Conservation (phyloP, 2,329 filamentous ascomycete genomes). For the Botrytis fabae region DNA sequence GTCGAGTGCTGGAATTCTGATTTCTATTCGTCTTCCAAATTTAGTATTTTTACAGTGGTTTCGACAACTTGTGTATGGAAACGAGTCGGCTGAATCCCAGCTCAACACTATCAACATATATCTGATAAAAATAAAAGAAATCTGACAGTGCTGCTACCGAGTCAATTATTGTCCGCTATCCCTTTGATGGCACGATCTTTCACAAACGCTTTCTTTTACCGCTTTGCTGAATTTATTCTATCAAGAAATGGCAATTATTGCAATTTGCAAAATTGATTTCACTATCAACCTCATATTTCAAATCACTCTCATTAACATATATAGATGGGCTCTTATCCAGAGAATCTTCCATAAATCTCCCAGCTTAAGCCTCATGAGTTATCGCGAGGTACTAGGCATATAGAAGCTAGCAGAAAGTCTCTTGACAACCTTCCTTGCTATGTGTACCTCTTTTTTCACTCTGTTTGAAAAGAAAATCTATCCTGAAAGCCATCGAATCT, state of each 20-base stretch:
- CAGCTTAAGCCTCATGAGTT: neutral
- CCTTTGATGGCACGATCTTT: accelerated
- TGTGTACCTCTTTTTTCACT: neutral
- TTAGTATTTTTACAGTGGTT: neutral
- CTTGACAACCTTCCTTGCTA: too few species aligned
- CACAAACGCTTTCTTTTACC: neutral
- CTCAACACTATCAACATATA: neutral
- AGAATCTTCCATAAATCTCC: neutral
- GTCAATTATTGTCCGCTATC: accelerated
- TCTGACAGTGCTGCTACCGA: accelerated
- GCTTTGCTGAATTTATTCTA: neutral
- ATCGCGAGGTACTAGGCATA: neutral
- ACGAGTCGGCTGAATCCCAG: neutral
- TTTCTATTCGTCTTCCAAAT: neutral
- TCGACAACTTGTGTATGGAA: neutral
- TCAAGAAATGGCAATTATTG: neutral
- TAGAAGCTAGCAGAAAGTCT: too few species aligned
- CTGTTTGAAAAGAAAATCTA: accelerated
- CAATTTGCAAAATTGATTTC: neutral
- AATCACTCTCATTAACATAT: accelerated
- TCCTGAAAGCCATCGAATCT: neutral
- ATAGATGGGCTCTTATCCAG: neutral
- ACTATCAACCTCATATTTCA: neutral
- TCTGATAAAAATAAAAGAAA: neutral
- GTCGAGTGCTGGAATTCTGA: neutral